Base-by-base conservation (phyloP, 1,139 yeast species). In the Spathaspora sp. region DNA sequence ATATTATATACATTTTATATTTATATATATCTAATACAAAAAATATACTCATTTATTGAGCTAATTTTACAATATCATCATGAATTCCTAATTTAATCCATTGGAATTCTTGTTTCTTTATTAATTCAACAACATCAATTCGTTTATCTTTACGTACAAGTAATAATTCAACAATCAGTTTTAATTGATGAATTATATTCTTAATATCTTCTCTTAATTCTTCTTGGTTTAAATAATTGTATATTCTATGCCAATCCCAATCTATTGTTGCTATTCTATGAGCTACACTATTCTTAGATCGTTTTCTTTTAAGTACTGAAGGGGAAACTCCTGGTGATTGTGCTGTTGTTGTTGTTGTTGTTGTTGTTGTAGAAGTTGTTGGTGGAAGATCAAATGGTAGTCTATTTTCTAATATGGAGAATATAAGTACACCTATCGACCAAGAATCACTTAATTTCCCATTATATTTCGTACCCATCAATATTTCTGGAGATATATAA, bases 391-490 rank as follows among this genome's bases (percentile, higher is more conserved):
- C 99, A 69, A 93, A 93, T 1, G 99, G 99, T 43, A 93, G 71
- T 46, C 97, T 65, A 44, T 88, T 84, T 57, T 93, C 99, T 57
- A 93, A 66, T 31, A 91, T 67, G 1, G 95, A 81, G 60, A 90
- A 93, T 1, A 90, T 67, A n/a, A 90, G 71, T 4, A 91, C 98
- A 1, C 98, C 99, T 7, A 90, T 67, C 1, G 97, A 89, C 99
- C 99, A 93, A 13, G 93, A 76, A 60, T 93, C 99, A 39, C 95
- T 86, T 52, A 88, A 81, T 46, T 86, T 78, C 2, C 99, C 99
- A 59, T 91, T 91, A 60, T 93, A 93, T 16, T 89, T 84, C 48
- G 89, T 74, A 0, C 98, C 98, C 83, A 93, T 82, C 38, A 93
- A 70, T 31, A 93, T 70, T 62, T 93, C 99, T 0, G 98, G 99